These are phyloP conservation scores for Nelumbo lutea DNA, from an alignment of 164 flowering plant genomes.

Conservation along the genomic window DNA sequence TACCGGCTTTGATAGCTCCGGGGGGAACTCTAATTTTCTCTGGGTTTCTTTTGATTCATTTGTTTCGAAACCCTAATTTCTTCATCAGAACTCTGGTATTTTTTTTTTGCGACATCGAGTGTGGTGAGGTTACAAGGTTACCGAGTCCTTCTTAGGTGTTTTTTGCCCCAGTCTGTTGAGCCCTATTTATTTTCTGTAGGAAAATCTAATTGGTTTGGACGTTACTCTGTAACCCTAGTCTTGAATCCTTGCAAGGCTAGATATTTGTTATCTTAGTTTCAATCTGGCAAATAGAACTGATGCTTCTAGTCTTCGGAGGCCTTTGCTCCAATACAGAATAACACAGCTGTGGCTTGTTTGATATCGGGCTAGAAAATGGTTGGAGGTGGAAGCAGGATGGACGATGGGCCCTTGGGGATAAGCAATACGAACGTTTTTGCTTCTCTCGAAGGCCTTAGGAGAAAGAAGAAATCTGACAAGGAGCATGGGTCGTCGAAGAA, in stretches of 20 bases:
- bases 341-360: slow-evolving; percentile 8
- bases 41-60: too few species aligned
- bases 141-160: not conserved
- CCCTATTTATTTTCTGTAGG: too few species aligned
- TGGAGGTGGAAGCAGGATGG: slow-evolving; percentile 57
- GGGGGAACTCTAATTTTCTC: too few species aligned
- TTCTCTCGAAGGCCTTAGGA: slow-evolving; percentile 47
- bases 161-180: too few species aligned
- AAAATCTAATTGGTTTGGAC: too few species aligned
- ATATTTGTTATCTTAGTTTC: too few species aligned
- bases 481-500: slow-evolving; percentile 40
- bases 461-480: slow-evolving; percentile 64
- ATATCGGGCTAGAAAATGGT: slow-evolving; percentile 30
- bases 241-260: not conserved
- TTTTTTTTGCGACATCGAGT: not conserved
- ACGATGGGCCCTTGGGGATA: slow-evolving; percentile 36
- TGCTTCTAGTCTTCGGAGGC: not conserved
- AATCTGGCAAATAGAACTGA: too few species aligned
- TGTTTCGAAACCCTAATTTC: not conserved
- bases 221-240: not conserved
- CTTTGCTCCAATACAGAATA: too few species aligned
- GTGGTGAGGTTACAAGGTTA: not conserved
- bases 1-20: too few species aligned
- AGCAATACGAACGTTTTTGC: slow-evolving; percentile 57
- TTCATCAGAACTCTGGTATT: not conserved